Conservation (phyloP, 495 filamentous ascomycete genomes). For the Hapsidospora chrysogenum region DNA sequence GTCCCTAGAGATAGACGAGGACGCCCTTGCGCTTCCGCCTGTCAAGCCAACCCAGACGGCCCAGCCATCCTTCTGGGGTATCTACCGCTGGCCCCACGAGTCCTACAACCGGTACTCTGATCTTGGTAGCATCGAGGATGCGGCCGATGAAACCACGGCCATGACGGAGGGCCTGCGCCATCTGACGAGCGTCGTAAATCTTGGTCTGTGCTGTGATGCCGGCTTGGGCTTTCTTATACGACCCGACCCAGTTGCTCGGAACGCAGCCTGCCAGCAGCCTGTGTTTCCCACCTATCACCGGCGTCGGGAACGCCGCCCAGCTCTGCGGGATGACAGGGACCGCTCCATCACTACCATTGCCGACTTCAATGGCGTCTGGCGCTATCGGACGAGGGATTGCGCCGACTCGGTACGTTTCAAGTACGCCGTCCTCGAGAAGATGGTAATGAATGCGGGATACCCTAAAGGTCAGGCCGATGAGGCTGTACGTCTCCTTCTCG, state of each 20-base stretch:
- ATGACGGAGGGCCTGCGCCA: constrained; percentile 31
- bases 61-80: constrained; percentile 29
- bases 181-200: constrained; percentile 22
- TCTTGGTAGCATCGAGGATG: constrained; percentile 29
- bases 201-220: constrained; percentile 37
- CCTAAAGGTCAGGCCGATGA: constrained; percentile 4
- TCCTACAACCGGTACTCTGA: constrained; percentile 30
- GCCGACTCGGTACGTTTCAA: constrained; percentile 2
- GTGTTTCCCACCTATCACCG: constrained; percentile 4
- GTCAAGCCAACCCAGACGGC: constrained; percentile 21
- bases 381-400: neutral
- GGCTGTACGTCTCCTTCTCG: constrained; percentile 9
- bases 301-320: constrained; percentile 2
- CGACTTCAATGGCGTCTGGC: neutral
- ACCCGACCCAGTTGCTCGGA: constrained; percentile 4
- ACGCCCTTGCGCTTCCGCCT: constrained; percentile 15
- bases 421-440: constrained; percentile 6
- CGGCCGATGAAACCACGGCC: constrained; percentile 31
- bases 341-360: neutral
- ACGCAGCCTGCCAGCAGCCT: neutral
- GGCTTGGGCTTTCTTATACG: constrained; percentile 38
- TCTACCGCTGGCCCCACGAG: constrained; percentile 32
- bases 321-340: neutral
- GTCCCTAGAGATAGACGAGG: constrained; percentile 35
- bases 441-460: constrained; percentile 11